Evolutionary conservation across 768 basidiomycete species (phyloP), one percentile per base, ranked within the genome.

Genomic region (Galerina marginata): DNA sequence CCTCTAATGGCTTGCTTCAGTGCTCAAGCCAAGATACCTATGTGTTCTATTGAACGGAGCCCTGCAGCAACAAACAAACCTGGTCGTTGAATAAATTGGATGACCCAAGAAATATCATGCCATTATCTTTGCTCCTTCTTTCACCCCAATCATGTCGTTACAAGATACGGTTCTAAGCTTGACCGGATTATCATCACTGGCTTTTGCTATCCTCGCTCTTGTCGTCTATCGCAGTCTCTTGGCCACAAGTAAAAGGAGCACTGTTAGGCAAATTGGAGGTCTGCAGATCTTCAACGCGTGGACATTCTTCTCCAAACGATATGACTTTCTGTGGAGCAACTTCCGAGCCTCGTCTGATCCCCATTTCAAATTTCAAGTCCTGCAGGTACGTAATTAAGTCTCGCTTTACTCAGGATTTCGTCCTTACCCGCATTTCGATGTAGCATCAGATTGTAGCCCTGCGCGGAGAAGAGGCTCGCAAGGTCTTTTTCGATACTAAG

Each of bases 221-320:
- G 26, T 43, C 6, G 51, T 53, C 38, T 53, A 53, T 53, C 51
- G 51, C 9, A 20, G 38, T 1, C 25, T 62, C 44, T 55, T 58
- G 12, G 49, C 54, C 6, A 33, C 29, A 20, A 54, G 45, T 11
- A 40, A 55, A 15, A 59, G 56, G 37, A 54, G 58, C 11, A 47
- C 55, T 2, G 60, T 64, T 50, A 51, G 56, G 29, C 36, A 46
- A 11, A 67, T 74, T 10, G 65, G 70, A 9, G 73, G 74, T 33
- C 47, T 71, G 11, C 68, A 71, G 0, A 59, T 46, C 3, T 37
- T 71, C 43, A 68, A 63, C 26, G 70, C 73, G 11, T 74, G 73
- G 71, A 56, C 67, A 5, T 75, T 75, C 64, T 75, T 75, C 58
- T 65, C 69, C 11, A 68, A 65, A 38, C 65, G 74, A 36, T 71